Base-by-base conservation (phyloP, 192 early-diverging fungal genomes). In the Coemansia sp. region DNA sequence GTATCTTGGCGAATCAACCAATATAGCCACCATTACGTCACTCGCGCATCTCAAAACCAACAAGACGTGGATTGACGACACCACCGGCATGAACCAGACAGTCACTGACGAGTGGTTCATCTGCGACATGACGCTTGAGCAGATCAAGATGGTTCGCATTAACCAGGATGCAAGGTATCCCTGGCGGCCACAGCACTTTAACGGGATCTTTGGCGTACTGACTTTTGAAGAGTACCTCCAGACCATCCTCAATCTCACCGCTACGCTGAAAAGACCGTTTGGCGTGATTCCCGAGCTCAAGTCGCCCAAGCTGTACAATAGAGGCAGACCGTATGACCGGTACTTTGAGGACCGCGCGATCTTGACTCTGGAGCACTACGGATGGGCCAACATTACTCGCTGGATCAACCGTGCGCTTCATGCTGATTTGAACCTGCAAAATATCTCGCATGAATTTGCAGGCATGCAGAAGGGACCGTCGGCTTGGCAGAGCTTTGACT, bases 331-430 rank as follows among this genome's bases (percentile, higher is more conserved):
- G 2, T 79, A 79, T 27, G 37, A 49, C 1, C 44, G 72, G 10
- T 80, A 61, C 50, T 80, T 73, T 59, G 78, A 80, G 64, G 78
- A 80, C 49, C 63, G 68, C 1, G 78, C 72, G 7, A 69, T 80
- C 11, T 48, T 70, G 14, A 70, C 62, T 0, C 24, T 80, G 51
- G 23, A 55, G 18, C 67, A 71, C 48, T 79, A 73, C 23, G 77
- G 71, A 2, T 80, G 67, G 67, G 61, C 67, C 10, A 33, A 64
- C 6, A 55, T 65, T 24, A 55, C 67, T 1, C 33, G 18, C 25
- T 37, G 53, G 38, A 61, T 73, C 24, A 62, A 69, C 27, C 38
- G 49, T 18, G 53, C 34, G 7, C 41, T 56, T 12, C 71, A 72
- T 30, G 33, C 18, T 0, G 77, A 71, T 21, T 41, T 72, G 33